Conservation (phyloP, 2,329 filamentous ascomycete genomes). For the Cryoendolithus antarcticus region DNA sequence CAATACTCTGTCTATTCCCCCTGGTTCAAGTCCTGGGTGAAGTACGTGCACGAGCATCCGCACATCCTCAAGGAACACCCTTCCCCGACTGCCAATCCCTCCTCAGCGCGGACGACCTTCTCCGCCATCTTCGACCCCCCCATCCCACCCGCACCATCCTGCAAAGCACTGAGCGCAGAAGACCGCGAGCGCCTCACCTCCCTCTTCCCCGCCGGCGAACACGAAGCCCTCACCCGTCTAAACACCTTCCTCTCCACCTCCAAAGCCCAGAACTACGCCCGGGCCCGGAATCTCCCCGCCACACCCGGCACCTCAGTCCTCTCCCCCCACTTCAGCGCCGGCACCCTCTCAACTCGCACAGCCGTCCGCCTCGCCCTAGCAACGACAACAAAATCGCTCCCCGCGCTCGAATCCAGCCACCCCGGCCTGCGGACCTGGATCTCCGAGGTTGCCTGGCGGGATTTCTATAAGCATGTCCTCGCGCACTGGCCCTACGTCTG, state of each 20-base stretch:
- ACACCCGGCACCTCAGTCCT: constrained; percentile 53
- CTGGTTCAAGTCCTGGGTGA: constrained; percentile 68
- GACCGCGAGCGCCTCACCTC: constrained; percentile 45
- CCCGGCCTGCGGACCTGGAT: constrained; percentile 63
- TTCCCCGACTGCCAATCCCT: constrained; percentile 44
- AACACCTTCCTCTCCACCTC: constrained; percentile 52
- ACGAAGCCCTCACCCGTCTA: constrained; percentile 54
- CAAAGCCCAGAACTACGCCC: constrained; percentile 49
- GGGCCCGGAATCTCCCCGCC: constrained; percentile 53
- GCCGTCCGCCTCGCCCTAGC: constrained; percentile 50
- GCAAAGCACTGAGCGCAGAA: constrained; percentile 48
- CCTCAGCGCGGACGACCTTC: constrained; percentile 37
- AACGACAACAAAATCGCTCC: constrained; percentile 42
- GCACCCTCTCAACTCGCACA: constrained; percentile 56
- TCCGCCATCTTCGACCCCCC: constrained; percentile 44
- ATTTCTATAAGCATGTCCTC: constrained; percentile 80
- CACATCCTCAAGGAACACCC: constrained; percentile 53
- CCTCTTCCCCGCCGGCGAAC: constrained; percentile 65
- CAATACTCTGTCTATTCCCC: constrained; percentile 78
- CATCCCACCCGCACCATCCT: constrained; percentile 51
- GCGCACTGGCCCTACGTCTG: constrained; percentile 75
- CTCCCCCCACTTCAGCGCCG: constrained; percentile 59
- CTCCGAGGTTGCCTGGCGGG: constrained; percentile 71
- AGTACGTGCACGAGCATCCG: constrained; percentile 56
- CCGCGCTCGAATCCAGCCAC: constrained; percentile 51